phyloP scores from a whole-genome alignment of 140 eudicot genomes.

The Anethum foeniculum region DNA sequence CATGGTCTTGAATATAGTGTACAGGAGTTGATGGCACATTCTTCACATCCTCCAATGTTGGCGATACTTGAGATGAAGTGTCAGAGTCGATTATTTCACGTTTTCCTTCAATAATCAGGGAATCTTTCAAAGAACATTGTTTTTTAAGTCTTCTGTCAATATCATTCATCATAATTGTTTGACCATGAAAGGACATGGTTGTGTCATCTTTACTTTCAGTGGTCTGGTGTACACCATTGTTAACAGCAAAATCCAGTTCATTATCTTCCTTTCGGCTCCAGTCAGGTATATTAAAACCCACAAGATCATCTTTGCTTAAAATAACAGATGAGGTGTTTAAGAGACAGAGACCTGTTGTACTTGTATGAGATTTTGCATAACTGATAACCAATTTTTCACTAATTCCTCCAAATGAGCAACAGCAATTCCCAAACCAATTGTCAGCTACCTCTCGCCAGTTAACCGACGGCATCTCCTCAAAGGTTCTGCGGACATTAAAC shows the following conservation, averaged over 20 bases:
- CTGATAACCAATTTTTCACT: constrained; percentile 65
- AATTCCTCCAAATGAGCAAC: constrained; percentile 92
- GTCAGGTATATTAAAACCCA: constrained; percentile 37
- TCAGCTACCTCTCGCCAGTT: constrained; percentile 95
- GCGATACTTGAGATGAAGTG: constrained; percentile 8
- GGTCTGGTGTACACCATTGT: constrained; percentile 10
- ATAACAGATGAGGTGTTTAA: constrained; percentile 52
- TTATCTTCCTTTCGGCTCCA: constrained; percentile 21
- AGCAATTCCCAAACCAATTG: constrained; percentile 96
- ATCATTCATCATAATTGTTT: constrained; percentile 4
- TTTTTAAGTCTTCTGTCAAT: constrained; percentile 14
- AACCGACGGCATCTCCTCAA: constrained; percentile 86
- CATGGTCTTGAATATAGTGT: constrained; percentile 12
- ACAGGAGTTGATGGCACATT: constrained; percentile 8
- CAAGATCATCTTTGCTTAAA: constrained; percentile 56
- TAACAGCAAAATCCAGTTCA: constrained; percentile 17
- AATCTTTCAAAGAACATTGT: not conserved
- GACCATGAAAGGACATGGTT: constrained; percentile 19
- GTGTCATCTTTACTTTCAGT: constrained; percentile 16
- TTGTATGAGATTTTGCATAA: constrained; percentile 56
- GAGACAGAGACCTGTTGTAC: constrained; percentile 53
- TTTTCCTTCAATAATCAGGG: constrained; percentile 2
- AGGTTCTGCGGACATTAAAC: constrained; percentile 34
- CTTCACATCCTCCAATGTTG: constrained; percentile 19
- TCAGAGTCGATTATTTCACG: constrained; percentile 2